Evolutionary conservation across 1,284 basidiomycete genomes (phyloP).

Genomic region (Trametes polyzona): DNA sequence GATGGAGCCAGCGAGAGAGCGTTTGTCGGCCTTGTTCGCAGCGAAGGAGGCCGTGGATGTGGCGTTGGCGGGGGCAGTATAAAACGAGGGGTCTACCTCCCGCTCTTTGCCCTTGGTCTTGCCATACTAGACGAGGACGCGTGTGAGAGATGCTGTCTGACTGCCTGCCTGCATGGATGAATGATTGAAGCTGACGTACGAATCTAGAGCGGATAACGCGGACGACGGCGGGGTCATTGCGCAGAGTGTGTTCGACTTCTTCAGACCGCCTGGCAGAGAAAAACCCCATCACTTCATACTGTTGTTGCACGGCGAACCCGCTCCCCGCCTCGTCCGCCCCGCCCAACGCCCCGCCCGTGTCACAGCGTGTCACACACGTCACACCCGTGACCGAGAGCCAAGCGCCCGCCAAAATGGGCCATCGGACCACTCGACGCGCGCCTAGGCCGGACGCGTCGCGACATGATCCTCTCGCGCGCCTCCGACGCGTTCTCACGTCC

Average conservation of each 20-base stretch:
- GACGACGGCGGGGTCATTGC: conserved; percentile 52
- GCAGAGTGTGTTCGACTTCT: conserved; percentile 28
- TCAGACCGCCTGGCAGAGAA: conserved; percentile 46
- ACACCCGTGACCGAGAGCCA: neutral
- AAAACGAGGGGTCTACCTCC: conserved; percentile 38
- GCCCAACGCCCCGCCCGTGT: neutral
- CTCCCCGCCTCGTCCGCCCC: neutral
- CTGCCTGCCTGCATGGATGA: conserved; percentile 12
- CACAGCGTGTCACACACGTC: conserved; percentile 2
- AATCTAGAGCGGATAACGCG: conserved; percentile 75
- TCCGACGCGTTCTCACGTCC: conserved; percentile 20
- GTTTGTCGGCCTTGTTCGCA: conserved; percentile 25
- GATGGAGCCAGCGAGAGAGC: conserved; percentile 27
- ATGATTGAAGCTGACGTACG: conserved; percentile 48
- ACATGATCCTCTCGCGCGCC: conserved; percentile 1
- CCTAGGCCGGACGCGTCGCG: conserved; percentile 13
- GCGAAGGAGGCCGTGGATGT: conserved; percentile 38
- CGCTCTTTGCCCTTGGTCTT: conserved; percentile 65
- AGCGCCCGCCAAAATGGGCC: neutral
- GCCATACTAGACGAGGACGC: conserved; percentile 53
- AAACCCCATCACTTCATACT: conserved; percentile 45
- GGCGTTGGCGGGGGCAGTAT: conserved; percentile 37
- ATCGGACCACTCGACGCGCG: conserved; percentile 18
- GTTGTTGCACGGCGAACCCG: conserved; percentile 6
- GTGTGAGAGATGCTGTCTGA: conserved; percentile 10